Evolutionary conservation across 345 rosid genomes (phyloP).

Genomic region (Physaria fendleri): DNA sequence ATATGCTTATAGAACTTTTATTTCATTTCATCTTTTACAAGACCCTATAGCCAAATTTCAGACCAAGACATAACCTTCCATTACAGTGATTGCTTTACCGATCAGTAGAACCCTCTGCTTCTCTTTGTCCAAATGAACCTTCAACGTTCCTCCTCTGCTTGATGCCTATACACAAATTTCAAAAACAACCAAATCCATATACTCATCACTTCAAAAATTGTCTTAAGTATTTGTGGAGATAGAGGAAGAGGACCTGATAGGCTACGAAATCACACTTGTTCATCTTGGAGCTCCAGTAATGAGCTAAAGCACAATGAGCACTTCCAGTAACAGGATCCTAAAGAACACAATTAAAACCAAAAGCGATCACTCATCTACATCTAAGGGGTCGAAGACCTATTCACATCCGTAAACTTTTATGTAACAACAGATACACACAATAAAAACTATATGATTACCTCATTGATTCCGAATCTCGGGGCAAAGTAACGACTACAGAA

Average conservation of each 20-base stretch:
- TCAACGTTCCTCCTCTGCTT: conserved; percentile 49
- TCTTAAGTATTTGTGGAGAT: neutral
- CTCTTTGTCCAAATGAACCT: conserved; percentile 42
- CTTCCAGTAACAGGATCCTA: conserved; percentile 83
- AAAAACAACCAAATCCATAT: neutral
- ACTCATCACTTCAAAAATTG: neutral
- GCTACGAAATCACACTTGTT: conserved; percentile 56
- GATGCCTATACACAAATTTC: conserved; percentile 43
- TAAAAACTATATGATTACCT: conserved; percentile 8
- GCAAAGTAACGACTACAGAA: conserved; percentile 31
- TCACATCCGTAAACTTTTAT: no score
- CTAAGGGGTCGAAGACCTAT: no score
- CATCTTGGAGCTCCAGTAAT: conserved; percentile 60
- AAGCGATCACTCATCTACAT: no score
- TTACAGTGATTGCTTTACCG: conserved; percentile 58
- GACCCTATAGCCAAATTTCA: conserved; percentile 13
- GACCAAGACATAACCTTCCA: conserved; percentile 54
- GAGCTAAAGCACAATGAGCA: conserved; percentile 73
- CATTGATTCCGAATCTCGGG: conserved; percentile 30
- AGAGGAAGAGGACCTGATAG: conserved; percentile 28
- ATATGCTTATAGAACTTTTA: neutral
- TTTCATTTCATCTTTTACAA: neutral
- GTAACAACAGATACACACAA: no score
- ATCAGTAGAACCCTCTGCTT: conserved; percentile 50
- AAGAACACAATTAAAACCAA: neutral